phyloP scores from a whole-genome alignment of 345 rosid genomes.

The Aquilaria sinensis region DNA sequence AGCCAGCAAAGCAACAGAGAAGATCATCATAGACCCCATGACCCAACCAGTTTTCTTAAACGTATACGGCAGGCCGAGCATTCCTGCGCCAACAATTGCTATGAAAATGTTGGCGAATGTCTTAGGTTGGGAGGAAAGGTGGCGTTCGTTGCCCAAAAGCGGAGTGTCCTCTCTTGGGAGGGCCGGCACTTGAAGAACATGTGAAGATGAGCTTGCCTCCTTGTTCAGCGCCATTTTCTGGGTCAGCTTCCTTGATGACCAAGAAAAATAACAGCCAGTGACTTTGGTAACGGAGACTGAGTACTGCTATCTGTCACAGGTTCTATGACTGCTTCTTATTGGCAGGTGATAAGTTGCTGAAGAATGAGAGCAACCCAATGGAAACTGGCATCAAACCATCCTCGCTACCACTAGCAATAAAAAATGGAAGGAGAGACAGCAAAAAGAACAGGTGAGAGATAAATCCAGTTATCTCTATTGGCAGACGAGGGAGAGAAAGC shows the following conservation, averaged over 20 bases:
- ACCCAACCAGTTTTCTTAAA: conserved; percentile 78
- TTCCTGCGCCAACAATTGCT: conserved; percentile 72
- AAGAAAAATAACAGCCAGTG: neutral
- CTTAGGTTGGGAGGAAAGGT: conserved; percentile 46
- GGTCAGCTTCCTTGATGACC: neutral
- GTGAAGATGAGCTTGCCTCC: conserved; percentile 36
- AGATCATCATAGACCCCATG: conserved; percentile 47
- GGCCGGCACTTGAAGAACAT: conserved; percentile 15
- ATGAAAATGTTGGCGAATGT: conserved; percentile 74
- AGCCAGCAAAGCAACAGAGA: conserved; percentile 51
- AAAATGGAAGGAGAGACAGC: no score
- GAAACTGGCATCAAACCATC: no score
- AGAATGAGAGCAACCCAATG: no score
- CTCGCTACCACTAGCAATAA: no score
- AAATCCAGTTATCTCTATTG: no score
- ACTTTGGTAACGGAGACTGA: neutral
- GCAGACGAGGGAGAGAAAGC: no score
- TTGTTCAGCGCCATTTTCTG: conserved; percentile 17
- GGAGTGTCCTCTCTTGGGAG: conserved; percentile 39
- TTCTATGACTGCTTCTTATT: no score
- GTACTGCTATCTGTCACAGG: no score
- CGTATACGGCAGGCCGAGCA: conserved; percentile 66
- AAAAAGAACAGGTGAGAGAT: no score
- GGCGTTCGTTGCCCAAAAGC: conserved; percentile 19
- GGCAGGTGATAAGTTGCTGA: no score